A percentile compares a stretch with the other conserved stretches of the same genome.
phyloP scores from a whole-genome alignment of 257 asterid genomes.

The Agastache rugosa region DNA sequence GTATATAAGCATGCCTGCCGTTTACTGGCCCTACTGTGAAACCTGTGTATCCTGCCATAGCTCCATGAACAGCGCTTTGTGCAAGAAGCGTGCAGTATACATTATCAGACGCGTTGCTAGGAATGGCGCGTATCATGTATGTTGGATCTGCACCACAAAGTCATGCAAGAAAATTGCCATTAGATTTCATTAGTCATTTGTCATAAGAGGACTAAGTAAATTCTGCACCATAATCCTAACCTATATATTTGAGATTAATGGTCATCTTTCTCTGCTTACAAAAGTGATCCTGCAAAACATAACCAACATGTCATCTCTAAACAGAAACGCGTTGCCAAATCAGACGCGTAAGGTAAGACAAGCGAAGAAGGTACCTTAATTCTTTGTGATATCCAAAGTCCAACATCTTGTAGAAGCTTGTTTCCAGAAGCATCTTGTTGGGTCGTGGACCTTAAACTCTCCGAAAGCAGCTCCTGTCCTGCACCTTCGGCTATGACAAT shows the following conservation, averaged over 20 bases:
- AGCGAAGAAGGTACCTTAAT: constrained; percentile 63
- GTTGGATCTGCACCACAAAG: constrained; percentile 69
- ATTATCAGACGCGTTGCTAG: constrained; percentile 87
- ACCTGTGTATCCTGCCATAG: constrained; percentile 97
- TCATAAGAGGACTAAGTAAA: not conserved
- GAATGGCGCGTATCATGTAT: constrained; percentile 91
- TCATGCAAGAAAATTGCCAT: not conserved
- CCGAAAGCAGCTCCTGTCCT: constrained; percentile 78
- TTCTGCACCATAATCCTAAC: constrained; percentile 40
- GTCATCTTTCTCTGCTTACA: constrained; percentile 64
- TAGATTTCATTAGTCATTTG: not conserved
- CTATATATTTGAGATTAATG: constrained; percentile 83
- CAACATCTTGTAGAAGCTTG: constrained; percentile 81
- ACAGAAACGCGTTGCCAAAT: not conserved
- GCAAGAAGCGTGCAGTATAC: constrained; percentile 96
- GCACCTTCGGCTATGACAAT: constrained; percentile 97
- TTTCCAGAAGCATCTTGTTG: constrained; percentile 83
- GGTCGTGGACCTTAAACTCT: constrained; percentile 53
- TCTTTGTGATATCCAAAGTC: constrained; percentile 81
- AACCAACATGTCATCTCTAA: not conserved
- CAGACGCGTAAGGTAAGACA: not conserved
- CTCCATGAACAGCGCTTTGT: constrained; percentile 94
- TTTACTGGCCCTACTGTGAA: constrained; percentile 80
- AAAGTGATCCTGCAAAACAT: constrained; percentile 47
- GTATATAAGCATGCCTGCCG: constrained; percentile 74